phyloP scores from a whole-genome alignment of 306 rosid species.

The Benincasa hispida region DNA sequence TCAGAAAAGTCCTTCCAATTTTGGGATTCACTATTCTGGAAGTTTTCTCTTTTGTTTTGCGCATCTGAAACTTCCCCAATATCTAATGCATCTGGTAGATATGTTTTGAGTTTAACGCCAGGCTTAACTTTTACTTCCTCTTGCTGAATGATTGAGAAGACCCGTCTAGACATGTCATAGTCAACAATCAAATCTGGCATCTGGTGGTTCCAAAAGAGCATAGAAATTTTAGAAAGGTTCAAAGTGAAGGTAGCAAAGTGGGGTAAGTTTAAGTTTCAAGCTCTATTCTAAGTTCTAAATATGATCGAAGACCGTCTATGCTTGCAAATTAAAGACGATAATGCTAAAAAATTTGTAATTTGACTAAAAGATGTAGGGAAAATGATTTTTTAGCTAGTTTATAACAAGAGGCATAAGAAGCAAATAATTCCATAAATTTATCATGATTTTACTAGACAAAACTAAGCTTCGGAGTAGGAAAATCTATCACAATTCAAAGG shows the following conservation, averaged over 20 bases:
- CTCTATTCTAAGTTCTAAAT: background rate
- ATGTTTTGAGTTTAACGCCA: slow-evolving; percentile 15
- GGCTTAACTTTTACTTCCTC: slow-evolving; percentile 46
- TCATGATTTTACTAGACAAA: background rate
- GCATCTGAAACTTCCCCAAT: slow-evolving; percentile 14
- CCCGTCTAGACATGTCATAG: slow-evolving; percentile 62
- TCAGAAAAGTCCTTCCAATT: slow-evolving; percentile 58
- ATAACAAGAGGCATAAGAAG: background rate
- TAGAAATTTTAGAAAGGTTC: background rate
- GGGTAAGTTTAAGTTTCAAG: background rate
- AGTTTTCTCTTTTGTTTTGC: slow-evolving; percentile 12
- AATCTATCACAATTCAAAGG: background rate
- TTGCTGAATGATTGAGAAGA: slow-evolving; percentile 60
- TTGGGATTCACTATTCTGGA: slow-evolving; percentile 21
- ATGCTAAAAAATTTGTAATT: background rate
- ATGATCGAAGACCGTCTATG: background rate
- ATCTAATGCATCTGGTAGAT: slow-evolving; percentile 10
- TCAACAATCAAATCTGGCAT: slow-evolving; percentile 89
- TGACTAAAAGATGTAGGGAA: background rate
- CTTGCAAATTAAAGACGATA: background rate
- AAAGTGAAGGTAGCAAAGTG: background rate
- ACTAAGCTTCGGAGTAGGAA: background rate
- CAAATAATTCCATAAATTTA: background rate
- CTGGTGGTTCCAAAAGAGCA: slow-evolving; percentile 24
- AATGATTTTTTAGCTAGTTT: background rate